Conservation (phyloP, 2,329 filamentous ascomycete species). For the Paracoccidioides lutzii region DNA sequence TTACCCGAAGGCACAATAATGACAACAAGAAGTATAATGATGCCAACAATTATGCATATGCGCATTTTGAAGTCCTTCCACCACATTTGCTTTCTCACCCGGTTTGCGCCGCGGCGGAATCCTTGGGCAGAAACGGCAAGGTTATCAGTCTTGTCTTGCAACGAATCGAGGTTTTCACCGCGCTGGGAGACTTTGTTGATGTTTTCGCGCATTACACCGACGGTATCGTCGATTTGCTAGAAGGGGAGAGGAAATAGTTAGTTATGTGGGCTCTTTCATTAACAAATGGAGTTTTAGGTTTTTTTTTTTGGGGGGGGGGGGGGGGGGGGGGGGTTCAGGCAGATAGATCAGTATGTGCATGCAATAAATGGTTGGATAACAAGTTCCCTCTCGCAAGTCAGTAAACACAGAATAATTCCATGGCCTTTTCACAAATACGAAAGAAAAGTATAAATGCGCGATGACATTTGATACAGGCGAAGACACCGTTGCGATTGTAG, state of each 20-base stretch:
- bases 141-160: constrained; percentile 89
- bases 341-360: too few relatives aligned
- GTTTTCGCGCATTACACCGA: constrained; percentile 92
- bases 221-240: constrained; percentile 95
- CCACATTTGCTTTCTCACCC: constrained; percentile 97
- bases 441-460: background rate
- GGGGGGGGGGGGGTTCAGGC: too few relatives aligned
- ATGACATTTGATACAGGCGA: background rate
- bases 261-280: background rate
- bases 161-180: constrained; percentile 73
- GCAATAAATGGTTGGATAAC: too few relatives aligned
- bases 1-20: constrained; percentile 87
- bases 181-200: constrained; percentile 93
- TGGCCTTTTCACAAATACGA: background rate
- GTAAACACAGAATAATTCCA: background rate
- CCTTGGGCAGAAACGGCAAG: constrained; percentile 84
- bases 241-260: background rate
- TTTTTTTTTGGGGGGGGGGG: too few relatives aligned
- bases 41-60: constrained; percentile 82
- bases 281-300: too few relatives aligned
- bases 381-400: background rate
- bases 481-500: background rate
- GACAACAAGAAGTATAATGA: constrained; percentile 81
- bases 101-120: constrained; percentile 91
- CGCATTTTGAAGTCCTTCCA: constrained; percentile 99